A percentile compares a stretch with the other conserved stretches of the same genome.
These are phyloP conservation scores for Gremmenia infestans DNA, from an alignment of 2,329 filamentous ascomycete genomes.

Conservation along the genomic window DNA sequence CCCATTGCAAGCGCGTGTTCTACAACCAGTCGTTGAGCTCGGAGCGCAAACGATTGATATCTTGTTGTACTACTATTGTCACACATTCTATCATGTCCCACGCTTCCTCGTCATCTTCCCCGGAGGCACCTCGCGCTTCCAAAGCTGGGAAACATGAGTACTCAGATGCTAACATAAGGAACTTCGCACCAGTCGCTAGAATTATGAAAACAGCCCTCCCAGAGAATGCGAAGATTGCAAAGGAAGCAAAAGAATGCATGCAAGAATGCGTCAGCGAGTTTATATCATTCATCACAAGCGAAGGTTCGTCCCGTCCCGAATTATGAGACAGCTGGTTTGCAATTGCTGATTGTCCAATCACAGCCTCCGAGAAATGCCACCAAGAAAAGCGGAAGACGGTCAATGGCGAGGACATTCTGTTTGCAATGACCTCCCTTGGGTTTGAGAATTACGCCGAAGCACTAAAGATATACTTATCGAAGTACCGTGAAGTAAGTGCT, in stretches of 20 bases:
- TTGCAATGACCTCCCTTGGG: conserved; percentile 97
- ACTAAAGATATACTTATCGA: conserved; percentile 94
- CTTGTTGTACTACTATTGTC: conserved; percentile 26
- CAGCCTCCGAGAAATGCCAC: conserved; percentile 98
- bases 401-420: conserved; percentile 96
- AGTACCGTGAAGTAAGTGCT: conserved; percentile 88
- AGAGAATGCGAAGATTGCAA: conserved; percentile 98
- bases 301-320: conserved; percentile 59
- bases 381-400: conserved; percentile 99
- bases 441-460: conserved; percentile 99
- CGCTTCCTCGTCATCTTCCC: conserved; percentile 47
- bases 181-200: conserved; percentile 91
- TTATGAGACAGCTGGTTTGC: conserved; percentile 6
- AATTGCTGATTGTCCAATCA: conserved; percentile 24
- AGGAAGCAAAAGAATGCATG: conserved; percentile 99
- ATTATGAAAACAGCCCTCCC: conserved; percentile 99
- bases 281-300: conserved; percentile 98
- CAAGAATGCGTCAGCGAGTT: conserved; percentile 99
- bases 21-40: conserved; percentile 29
- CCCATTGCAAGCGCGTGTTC: conserved; percentile 35
- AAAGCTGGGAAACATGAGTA: conserved; percentile 33
- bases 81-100: conserved; percentile 49
- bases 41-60: conserved; percentile 28
- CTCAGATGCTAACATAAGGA: conserved; percentile 86
- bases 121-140: conserved; percentile 43